Evolutionary conservation across 2,329 filamentous ascomycete species (phyloP), one percentile per base, ranked within the genome.

Genomic region (Sporothrix luriei): DNA sequence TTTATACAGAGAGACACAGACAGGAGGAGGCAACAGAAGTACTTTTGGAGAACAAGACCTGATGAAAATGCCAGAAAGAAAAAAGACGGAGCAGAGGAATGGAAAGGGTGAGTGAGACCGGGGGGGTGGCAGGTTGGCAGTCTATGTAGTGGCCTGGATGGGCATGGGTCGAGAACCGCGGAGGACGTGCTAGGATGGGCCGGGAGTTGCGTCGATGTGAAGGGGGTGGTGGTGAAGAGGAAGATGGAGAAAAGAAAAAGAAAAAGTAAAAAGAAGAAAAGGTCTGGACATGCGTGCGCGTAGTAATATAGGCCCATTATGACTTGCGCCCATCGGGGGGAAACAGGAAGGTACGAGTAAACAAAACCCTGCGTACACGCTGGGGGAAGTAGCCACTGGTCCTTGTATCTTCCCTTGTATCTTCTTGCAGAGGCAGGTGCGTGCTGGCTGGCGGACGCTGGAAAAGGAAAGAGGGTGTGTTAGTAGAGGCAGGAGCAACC

Each of bases 251-350:
- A 38, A 24, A 19, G 33, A n/a, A 55, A 26, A 55, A 29, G 24
- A 14, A 33, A 14, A 26, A 38, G 2, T n/a, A 33, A 21, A 38
- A 24, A 19, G 33, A n/a, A 55, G 24, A 55, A 29, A 29, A 26
- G n/a, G 16, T 43, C 11, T 24, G 48, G 64, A 54, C 29, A 38
- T 21, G n/a, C 55, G 29, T 13, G 57, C 40, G 57, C 57, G 57
- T 62, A 62, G 57, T 62, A 62, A 62, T 43, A 46, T 46, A 46
- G 57, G 57, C 38, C 38, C 33, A 4, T 26, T 46, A 46, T 62
- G 57, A 62, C 57, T 62, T 62, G 57, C 38, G 57, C 57, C 57
- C 57, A 62, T 62, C 38, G 11, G 57, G 19, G 55, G 19, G n/a
- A 38, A 26, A 16, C 26, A 33, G 29, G 54, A 16, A 57, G 54